phyloP scores from a whole-genome alignment of 129 eudicot genomes.

The carrot (Daucus carota) region DNA sequence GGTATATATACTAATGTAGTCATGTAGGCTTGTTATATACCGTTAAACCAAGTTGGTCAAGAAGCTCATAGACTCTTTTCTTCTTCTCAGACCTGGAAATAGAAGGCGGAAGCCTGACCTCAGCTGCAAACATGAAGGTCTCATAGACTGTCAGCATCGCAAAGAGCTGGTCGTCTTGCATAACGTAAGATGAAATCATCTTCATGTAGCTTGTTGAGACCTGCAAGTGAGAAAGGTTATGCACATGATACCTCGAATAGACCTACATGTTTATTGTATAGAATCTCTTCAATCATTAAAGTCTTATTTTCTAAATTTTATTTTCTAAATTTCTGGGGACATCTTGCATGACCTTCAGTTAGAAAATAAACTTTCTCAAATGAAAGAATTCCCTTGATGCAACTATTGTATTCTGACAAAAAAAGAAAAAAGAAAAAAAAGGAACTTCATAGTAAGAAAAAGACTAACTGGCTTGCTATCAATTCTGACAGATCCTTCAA shows the following conservation, averaged over 20 bases:
- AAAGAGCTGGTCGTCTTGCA: slow-evolving; percentile 93
- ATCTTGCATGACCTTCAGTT: too few species aligned
- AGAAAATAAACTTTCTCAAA: too few species aligned
- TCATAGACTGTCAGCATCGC: slow-evolving; percentile 79
- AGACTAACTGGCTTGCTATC: slow-evolving; percentile 58
- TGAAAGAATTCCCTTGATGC: too few species aligned
- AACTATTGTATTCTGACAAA: too few species aligned
- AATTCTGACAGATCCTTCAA: slow-evolving; percentile 64
- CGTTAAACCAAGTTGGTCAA: slow-evolving; percentile 19
- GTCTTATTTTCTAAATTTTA: too few species aligned
- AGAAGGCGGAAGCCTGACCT: slow-evolving; percentile 77
- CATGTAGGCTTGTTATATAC: neutral
- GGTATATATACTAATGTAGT: neutral
- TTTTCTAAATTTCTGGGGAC: too few species aligned
- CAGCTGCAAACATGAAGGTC: slow-evolving; percentile 90
- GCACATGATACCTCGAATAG: neutral
- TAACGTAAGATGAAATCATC: slow-evolving; percentile 47
- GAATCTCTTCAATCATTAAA: too few species aligned
- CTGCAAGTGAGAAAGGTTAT: neutral
- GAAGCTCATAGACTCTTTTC: slow-evolving; percentile 32
- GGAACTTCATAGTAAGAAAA: neutral
- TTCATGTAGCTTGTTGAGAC: slow-evolving; percentile 12
- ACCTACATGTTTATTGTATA: neutral
- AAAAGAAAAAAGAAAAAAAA: too few species aligned
- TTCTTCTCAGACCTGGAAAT: slow-evolving; percentile 68